These are phyloP conservation scores for Alternaria sp. DNA, from an alignment of 2,329 filamentous ascomycete genomes.

Conservation along the genomic window DNA sequence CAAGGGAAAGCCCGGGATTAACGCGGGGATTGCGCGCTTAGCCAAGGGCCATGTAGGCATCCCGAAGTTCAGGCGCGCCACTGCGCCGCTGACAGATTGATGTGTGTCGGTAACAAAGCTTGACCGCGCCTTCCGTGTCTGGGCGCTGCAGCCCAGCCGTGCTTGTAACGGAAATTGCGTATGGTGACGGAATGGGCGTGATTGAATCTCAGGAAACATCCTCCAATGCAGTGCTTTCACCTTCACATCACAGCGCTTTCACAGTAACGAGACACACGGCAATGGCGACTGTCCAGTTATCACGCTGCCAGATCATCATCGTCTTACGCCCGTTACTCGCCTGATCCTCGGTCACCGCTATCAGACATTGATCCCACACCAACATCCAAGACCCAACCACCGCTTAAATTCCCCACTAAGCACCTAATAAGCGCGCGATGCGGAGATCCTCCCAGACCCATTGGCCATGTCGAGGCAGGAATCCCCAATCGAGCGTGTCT, in stretches of 20 bases:
- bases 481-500: constrained; percentile 3
- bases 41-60: background rate
- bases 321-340: background rate
- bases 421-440: background rate
- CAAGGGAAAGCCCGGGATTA: constrained; percentile 8
- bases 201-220: background rate
- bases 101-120: constrained; percentile 1
- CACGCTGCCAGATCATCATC: background rate
- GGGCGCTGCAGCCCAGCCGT: constrained; percentile 2
- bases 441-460: background rate
- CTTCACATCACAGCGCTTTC: background rate
- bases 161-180: background rate
- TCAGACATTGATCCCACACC: background rate
- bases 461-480: constrained; percentile 7
- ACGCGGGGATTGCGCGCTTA: constrained; percentile 9
- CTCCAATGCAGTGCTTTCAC: background rate
- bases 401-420: background rate
- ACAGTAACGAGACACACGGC: background rate
- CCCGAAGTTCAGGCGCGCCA: background rate
- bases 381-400: background rate
- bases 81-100: constrained; percentile 1
- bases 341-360: constrained; percentile 3
- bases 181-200: background rate
- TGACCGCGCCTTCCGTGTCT: constrained; percentile 13
- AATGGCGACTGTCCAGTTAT: background rate